Evolutionary conservation across 805 yeast genomes (phyloP), one percentile per base, ranked within the genome.

Genomic region (Saccharomyces jurei): DNA sequence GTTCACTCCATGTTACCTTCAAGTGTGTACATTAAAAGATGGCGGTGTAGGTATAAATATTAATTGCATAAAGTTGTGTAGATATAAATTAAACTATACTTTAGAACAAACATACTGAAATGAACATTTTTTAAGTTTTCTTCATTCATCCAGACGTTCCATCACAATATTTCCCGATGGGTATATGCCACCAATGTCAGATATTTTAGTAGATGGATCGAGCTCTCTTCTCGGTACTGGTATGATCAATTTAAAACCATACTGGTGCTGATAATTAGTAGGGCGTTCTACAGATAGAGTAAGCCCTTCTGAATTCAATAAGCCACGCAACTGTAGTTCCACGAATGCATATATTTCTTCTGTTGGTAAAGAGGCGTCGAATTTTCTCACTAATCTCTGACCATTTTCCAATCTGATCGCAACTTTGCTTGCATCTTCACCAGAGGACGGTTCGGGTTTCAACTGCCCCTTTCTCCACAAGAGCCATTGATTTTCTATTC

Each of bases 331-430:
- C 28, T 68, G 61, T 57, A 85, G 72, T 58, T 87, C 95, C 17
- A 84, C 86, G 63, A 75, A 84, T 9, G 90, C 86, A 64, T 84
- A 86, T 13, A 92, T 71, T 52, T 87, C 90, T 53, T 81, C 83
- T 1, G 89, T 68, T 0, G 76, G 63, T 13, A 74, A 71, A 28
- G 71, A 65, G 13, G 78, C 76, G 48, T 72, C 65, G 56, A 89
- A 74, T 64, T 77, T 65, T 60, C 81, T 67, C 6, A 78, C 72
- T 0, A 81, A 65, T 55, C 97, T 78, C 50, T 74, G 74, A 2
- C 96, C 95, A 55, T 75, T 71, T 0, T 78, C 78, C 46, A 88
- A 65, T 59, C 92, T 78, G 9, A 92, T 78, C 1, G 94, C 91
- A 2, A 92, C 74, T 44, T 86, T 78, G 9, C 94, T 84, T 30